These are phyloP conservation scores for Yamadazyma blattariae DNA, from an alignment of 1,139 yeast genomes.

Conservation along the genomic window DNA sequence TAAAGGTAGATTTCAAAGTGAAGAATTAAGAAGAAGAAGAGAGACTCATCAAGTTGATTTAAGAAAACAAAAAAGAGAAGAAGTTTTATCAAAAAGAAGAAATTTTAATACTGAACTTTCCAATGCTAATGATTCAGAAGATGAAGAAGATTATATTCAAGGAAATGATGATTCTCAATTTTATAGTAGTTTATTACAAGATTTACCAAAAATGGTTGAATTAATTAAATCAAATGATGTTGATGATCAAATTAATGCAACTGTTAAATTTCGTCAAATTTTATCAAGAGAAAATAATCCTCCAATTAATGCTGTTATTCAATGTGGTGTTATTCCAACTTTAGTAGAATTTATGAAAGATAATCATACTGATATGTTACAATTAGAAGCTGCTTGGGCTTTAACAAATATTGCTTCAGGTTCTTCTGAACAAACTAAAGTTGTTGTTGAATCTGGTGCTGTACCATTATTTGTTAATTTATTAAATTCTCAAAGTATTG, in stretches of 20 bases:
- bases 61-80: constrained; percentile 95
- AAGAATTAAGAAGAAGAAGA: constrained; percentile 96
- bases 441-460: constrained; percentile 90
- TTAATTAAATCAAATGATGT: constrained; percentile 75
- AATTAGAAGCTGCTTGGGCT: constrained; percentile 99
- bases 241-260: constrained; percentile 82
- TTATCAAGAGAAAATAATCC: constrained; percentile 94
- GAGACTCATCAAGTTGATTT: constrained; percentile 97
- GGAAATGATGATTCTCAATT: constrained; percentile 48
- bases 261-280: constrained; percentile 89
- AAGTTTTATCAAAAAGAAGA: constrained; percentile 89
- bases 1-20: constrained; percentile 91
- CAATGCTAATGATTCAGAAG: constrained; percentile 37
- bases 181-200: constrained; percentile 61
- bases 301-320: constrained; percentile 93
- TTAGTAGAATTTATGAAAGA: constrained; percentile 83
- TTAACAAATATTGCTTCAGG: constrained; percentile 98
- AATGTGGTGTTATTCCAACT: constrained; percentile 88
- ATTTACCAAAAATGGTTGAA: constrained; percentile 82
- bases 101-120: constrained; percentile 35
- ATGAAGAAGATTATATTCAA: constrained; percentile 36
- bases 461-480: constrained; percentile 87
- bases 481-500: constrained; percentile 75
- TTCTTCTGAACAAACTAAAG: constrained; percentile 80
- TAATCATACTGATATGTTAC: constrained; percentile 80